A percentile compares a stretch with the other conserved stretches of the same genome.
These are phyloP conservation scores for Endocladia muricata DNA, from an alignment of 31 red algal genomes.

Conservation along the genomic window DNA sequence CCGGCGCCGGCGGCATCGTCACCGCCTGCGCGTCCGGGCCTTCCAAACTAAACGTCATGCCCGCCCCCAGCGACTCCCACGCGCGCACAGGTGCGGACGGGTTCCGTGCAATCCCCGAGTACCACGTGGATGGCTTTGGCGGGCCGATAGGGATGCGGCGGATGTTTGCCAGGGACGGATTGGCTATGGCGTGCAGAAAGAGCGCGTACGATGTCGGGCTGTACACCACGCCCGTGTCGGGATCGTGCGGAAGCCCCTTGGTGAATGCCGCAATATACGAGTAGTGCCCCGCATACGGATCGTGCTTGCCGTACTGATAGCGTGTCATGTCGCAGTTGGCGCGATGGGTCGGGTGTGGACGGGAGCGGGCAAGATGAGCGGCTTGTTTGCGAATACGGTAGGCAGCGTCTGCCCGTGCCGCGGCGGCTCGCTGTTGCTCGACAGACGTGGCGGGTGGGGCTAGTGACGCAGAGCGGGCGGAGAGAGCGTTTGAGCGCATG, in stretches of 20 bases:
- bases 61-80: slow-evolving; percentile 34
- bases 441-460: too few species aligned
- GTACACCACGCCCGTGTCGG: background rate
- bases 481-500: too few species aligned
- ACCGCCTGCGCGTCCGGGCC: slow-evolving; percentile 55
- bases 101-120: background rate
- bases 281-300: background rate
- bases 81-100: slow-evolving; percentile 5
- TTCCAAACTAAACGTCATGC: slow-evolving; percentile 15
- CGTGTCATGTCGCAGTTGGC: slow-evolving; percentile 27
- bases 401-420: too few species aligned
- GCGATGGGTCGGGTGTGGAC: slow-evolving; percentile 2
- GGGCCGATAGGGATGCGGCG: slow-evolving; percentile 1
- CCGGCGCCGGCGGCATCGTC: slow-evolving; percentile 45
- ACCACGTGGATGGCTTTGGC: background rate
- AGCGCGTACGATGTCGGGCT: background rate
- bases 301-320: too few species aligned
- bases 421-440: too few species aligned
- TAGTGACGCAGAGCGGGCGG: too few species aligned
- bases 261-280: slow-evolving; percentile 30
- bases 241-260: slow-evolving; percentile 45
- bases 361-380: slow-evolving; percentile 1
- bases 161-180: slow-evolving; percentile 14
- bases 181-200: slow-evolving; percentile 34
- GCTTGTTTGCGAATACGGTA: slow-evolving; percentile 8